Conservation (phyloP, 352 stramenopile genomes). For the Poterioochromonas sp. region DNA sequence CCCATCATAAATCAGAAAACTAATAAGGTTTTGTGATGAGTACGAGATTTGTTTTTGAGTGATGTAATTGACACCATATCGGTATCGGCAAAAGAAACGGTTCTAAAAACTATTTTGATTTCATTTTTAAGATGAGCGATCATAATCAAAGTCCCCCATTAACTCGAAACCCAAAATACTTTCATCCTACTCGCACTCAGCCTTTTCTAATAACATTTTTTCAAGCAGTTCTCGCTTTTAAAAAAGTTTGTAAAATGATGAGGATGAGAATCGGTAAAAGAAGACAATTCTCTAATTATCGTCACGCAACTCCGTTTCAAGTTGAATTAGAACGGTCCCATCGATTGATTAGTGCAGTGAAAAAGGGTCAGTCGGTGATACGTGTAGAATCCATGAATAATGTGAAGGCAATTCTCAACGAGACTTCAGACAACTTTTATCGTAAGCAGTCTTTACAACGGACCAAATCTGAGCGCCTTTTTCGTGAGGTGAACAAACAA, state of each 20-base stretch:
- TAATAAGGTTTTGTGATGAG: no score
- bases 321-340: background rate
- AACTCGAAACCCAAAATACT: slow-evolving; percentile 6
- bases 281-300: background rate
- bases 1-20: no score
- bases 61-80: no score
- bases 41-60: no score
- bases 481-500: no score
- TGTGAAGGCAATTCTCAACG: background rate
- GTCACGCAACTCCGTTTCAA: background rate
- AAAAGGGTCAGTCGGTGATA: background rate
- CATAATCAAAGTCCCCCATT: no score
- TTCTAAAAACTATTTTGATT: no score
- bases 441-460: no score
- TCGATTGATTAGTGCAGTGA: background rate
- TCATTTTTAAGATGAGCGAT: no score
- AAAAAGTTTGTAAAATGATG: background rate
- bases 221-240: background rate
- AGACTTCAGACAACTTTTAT: no score
- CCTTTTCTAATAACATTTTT: slow-evolving; percentile 22
- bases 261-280: background rate
- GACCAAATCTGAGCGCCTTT: no score
- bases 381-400: background rate
- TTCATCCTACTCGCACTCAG: slow-evolving; percentile 1
- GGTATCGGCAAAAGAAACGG: no score